Evolutionary conservation across 2,329 filamentous ascomycete genomes (phyloP).

Genomic region (Cercospora citrullina): DNA sequence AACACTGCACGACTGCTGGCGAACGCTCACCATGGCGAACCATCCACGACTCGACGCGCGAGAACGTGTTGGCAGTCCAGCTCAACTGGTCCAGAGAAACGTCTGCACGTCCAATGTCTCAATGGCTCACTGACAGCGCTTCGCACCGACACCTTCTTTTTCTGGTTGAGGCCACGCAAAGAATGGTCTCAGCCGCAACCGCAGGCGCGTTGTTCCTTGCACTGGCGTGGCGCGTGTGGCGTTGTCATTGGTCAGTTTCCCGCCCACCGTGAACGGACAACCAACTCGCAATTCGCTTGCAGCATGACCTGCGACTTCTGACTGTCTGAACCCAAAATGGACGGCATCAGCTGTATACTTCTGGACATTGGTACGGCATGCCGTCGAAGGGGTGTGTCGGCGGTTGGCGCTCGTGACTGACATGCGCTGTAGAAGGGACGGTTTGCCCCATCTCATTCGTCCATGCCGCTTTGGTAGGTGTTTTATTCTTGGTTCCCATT

Average conservation of each 20-base stretch:
- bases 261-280: no score
- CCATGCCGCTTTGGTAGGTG: conserved; percentile 75
- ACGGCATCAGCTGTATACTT: conserved; percentile 38
- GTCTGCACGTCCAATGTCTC: background rate
- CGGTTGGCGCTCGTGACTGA: conserved; percentile 14
- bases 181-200: background rate
- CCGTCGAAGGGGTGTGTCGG: background rate
- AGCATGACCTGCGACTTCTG: no score
- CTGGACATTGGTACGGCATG: conserved; percentile 41
- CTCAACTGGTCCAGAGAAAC: conserved; percentile 1
- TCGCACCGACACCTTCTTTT: conserved; percentile 15
- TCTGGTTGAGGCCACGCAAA: conserved; percentile 5
- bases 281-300: no score
- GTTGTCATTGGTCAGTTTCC: background rate
- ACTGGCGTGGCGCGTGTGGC: background rate
- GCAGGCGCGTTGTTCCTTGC: background rate
- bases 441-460: conserved; percentile 83
- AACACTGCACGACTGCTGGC: background rate
- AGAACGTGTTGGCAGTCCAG: background rate
- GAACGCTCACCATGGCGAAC: background rate
- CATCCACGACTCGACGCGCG: background rate
- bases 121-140: conserved; percentile 18
- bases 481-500: background rate
- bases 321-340: conserved; percentile 19
- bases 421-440: conserved; percentile 64